phyloP scores from a whole-genome alignment of 306 rosid species.

The Psophocarpus tetragonolobus region DNA sequence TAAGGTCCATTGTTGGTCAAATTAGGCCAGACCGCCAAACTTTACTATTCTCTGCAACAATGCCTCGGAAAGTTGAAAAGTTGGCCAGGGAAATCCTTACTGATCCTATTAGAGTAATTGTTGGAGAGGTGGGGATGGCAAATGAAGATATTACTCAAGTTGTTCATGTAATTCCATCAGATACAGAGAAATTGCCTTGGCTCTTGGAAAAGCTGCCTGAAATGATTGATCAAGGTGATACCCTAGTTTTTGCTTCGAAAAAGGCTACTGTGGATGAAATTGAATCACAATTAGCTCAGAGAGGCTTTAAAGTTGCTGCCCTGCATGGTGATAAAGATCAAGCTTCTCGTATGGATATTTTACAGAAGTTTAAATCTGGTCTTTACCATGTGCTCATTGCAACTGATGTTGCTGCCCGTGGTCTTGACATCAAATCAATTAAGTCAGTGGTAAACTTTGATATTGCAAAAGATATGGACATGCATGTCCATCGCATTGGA shows the following conservation, averaged over 20 bases:
- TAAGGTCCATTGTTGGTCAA: constrained; percentile 97
- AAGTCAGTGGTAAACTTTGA: constrained; percentile 97
- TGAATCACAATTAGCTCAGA: constrained; percentile 69
- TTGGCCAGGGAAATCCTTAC: constrained; percentile 90
- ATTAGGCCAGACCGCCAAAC: constrained; percentile 99
- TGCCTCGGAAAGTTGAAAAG: constrained; percentile 93
- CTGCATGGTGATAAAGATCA: constrained; percentile 99
- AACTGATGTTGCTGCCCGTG: constrained; percentile 99
- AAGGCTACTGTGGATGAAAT: constrained; percentile 95
- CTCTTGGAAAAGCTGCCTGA: constrained; percentile 79
- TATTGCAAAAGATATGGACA: constrained; percentile 98
- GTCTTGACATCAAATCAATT: constrained; percentile 95
- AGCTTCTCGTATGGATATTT: constrained; percentile 90
- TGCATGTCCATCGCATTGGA: constrained; percentile 99
- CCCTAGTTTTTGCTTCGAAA: constrained; percentile 90
- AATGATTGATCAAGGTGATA: constrained; percentile 93
- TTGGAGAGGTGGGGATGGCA: constrained; percentile 99
- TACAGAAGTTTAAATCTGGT: constrained; percentile 94
- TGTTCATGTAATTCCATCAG: constrained; percentile 88
- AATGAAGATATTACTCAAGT: constrained; percentile 98
- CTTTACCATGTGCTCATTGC: constrained; percentile 87
- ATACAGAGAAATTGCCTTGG: constrained; percentile 87
- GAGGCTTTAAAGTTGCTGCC: constrained; percentile 82
- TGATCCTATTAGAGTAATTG: constrained; percentile 89
- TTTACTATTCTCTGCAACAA: constrained; percentile 91